Evolutionary conservation across 2,329 filamentous ascomycete species (phyloP), one percentile per base, ranked within the genome.

Genomic region (Davidsoniella virescens): DNA sequence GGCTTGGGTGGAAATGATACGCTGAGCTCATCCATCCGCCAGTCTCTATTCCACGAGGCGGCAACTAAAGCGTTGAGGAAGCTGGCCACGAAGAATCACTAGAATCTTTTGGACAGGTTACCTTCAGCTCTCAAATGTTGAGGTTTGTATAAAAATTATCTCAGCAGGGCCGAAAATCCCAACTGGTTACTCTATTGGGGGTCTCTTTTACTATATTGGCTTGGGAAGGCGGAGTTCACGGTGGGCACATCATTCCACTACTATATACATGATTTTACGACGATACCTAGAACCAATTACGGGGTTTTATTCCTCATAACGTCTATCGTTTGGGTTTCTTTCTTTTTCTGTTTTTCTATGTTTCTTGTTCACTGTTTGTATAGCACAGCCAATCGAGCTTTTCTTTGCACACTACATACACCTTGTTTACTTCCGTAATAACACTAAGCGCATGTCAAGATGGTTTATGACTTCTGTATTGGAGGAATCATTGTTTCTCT

Each of bases 41-140:
- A 48, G 41, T 47, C 43, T 25, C 23, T 50, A 14, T 49, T 52
- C 26, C 51, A 52, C 18, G 51, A 52, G 25, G 51, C 47, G n/a
- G 51, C 51, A 14, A 47, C 42, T 6, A 52, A 52, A 37, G 51
- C 51, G 39, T 23, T 52, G 23, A 36, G 47, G 23, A 52, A 50
- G 43, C 17, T 52, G 16, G 41, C 47, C 17, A n/a, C 45, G 17
- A 40, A 37, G 41, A 44, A 41, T 17, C 36, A 44, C 12, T 44
- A 44, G 25, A 16, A 3, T 17, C 8, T n/a, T 8, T 12, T 29
- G 14, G 16, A 3, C 39, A 7, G n/a, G 39, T 17, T 42, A 3
- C 2, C 17, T 29, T 29, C 10, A 29, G 26, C 26, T 29, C 26
- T 29, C 7, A 8, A 29, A 29, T 29, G 26, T 5, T 10, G 6